Evolutionary conservation across 2,329 filamentous ascomycete species (phyloP), one percentile per base, ranked within the genome.

Genomic region (Stachybotrys chartarum): DNA sequence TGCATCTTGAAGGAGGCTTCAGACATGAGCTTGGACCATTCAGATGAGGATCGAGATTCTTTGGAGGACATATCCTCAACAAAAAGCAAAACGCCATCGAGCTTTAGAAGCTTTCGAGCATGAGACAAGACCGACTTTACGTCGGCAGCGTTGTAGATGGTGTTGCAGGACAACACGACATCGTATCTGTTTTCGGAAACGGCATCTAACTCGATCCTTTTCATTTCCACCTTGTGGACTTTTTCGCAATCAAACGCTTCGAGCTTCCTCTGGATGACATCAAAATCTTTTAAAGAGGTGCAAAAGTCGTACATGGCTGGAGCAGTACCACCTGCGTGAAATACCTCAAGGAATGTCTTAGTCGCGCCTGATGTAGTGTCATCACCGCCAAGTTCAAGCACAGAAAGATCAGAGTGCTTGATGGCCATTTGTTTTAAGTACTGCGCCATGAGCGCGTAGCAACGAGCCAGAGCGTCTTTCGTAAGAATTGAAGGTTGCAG

Each of bases 1-100:
- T 56, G 55, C 44, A 53, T 24, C 51, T 56, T 56, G 45, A 56
- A 53, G 8, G 51, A 50, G 10, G 51, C 55, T 31, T 54, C 17
- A 35, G 52, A 50, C 31, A 54, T 16, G 30, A 46, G 11, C 16
- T 18, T 44, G 3, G 31, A 44, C 32, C 44, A 16, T 32, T 51
- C 24, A n/a, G n/a, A n/a, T n/a, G n/a, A n/a, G n/a, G n/a, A 11
- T 32, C 49, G 30, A 7, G 6, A 12, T 39, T 39, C 12, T 39
- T 12, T 39, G 35, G 35, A 7, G n/a, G n/a, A 5, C 17, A n/a
- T 32, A 18, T 47, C 51, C 18, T 53, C 24, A 12, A 53, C 47
- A 5, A 47, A 31, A 4, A 53, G 42, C 3, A 53, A 44, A 32
- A 53, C 51, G 30, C 51, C 51, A 46, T 53, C 51, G 12, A 42